Percentiles rank a stretch among this genome's conserved stretches.
Conservation (phyloP, 1,284 basidiomycete genomes). For the Melanopsichium pennsylvanicum region DNA sequence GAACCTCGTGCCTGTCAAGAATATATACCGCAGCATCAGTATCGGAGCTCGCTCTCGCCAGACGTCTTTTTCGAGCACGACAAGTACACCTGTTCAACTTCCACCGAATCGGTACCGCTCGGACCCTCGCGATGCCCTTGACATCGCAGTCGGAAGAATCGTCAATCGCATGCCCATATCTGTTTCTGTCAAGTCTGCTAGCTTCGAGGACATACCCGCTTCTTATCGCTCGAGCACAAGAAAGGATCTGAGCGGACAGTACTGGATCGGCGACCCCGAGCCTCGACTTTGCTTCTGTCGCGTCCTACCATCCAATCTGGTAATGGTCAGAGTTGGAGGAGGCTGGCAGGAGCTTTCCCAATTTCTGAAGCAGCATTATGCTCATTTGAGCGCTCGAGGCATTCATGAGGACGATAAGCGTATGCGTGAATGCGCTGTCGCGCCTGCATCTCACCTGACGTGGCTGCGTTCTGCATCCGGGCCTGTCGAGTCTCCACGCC, state of each 20-base stretch:
- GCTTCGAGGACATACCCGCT: background rate
- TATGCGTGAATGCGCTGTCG: background rate
- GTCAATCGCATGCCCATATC: conserved; percentile 82
- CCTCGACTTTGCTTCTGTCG: conserved; percentile 61
- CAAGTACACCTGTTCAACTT: background rate
- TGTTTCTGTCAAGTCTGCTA: conserved; percentile 33
- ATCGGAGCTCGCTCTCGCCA: background rate
- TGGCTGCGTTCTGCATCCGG: conserved; percentile 40
- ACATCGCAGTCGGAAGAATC: conserved; percentile 88
- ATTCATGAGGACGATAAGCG: background rate
- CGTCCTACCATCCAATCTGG: conserved; percentile 57
- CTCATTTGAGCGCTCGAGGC: conserved; percentile 15
- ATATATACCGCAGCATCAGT: background rate
- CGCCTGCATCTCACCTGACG: background rate
- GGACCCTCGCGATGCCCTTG: conserved; percentile 85
- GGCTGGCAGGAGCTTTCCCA: conserved; percentile 64
- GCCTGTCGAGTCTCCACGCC: conserved; percentile 8
- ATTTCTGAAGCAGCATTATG: conserved; percentile 46
- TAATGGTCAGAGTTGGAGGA: conserved; percentile 65
- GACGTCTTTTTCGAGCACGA: background rate
- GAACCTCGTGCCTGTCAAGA: no score
- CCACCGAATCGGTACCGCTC: conserved; percentile 73
- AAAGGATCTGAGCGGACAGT: conserved; percentile 49
- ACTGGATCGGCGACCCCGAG: conserved; percentile 62
- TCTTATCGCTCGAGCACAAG: background rate